These are phyloP conservation scores for Didymella segeticola DNA, from an alignment of 2,329 filamentous ascomycete genomes.

Conservation along the genomic window DNA sequence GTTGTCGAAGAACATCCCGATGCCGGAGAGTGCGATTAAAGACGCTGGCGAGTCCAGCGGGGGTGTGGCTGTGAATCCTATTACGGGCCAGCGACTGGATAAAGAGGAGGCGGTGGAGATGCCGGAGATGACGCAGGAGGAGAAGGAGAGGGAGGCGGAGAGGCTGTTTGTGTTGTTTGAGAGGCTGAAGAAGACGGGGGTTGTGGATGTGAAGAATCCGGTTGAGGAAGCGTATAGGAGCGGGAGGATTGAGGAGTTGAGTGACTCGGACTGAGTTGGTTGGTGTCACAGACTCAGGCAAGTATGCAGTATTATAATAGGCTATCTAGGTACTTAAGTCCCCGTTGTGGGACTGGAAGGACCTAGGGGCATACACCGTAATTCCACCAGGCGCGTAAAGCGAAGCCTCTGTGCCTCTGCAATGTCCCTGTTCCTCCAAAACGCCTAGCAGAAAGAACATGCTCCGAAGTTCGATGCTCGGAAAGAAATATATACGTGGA, in stretches of 20 bases:
- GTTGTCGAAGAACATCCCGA: slow-evolving; percentile 79
- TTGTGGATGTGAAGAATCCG: slow-evolving; percentile 80
- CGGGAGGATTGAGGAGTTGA: slow-evolving; percentile 74
- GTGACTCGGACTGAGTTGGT: slow-evolving; percentile 52
- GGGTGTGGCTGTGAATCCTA: slow-evolving; percentile 70
- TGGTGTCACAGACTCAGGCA: too few species aligned
- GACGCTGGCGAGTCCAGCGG: slow-evolving; percentile 44
- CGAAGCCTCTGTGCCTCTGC: too few species aligned
- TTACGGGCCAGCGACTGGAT: slow-evolving; percentile 84
- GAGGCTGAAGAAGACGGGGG: slow-evolving; percentile 74
- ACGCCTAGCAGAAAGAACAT: too few species aligned
- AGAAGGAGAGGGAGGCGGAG: slow-evolving; percentile 92
- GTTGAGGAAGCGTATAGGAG: slow-evolving; percentile 72
- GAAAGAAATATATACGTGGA: too few species aligned
- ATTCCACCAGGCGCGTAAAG: too few species aligned
- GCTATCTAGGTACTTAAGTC: too few species aligned
- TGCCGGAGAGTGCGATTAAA: slow-evolving; percentile 70
- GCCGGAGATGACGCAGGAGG: slow-evolving; percentile 84
- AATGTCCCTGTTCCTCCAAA: too few species aligned
- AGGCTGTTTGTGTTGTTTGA: slow-evolving; percentile 90
- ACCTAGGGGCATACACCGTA: too few species aligned
- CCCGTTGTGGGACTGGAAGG: too few species aligned
- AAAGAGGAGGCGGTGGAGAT: slow-evolving; percentile 65
- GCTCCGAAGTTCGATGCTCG: too few species aligned
- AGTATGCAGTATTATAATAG: too few species aligned